phyloP scores from a whole-genome alignment of 306 rosid species.

The Glycyrrhiza uralensis region DNA sequence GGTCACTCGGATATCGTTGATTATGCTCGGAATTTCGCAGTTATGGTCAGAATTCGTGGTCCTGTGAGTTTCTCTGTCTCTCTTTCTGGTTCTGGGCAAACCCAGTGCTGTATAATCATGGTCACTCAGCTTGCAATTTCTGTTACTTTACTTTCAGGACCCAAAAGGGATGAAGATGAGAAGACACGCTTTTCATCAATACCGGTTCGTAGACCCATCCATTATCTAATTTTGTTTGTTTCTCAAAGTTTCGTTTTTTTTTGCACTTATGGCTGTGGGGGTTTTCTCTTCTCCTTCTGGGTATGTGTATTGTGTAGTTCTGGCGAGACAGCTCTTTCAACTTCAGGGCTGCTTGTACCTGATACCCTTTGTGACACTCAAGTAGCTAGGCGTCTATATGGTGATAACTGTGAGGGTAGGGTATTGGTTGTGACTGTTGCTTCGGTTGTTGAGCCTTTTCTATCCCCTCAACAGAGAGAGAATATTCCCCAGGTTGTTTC shows the following conservation, averaged over 20 bases:
- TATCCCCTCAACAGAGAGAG: slow-evolving; percentile 57
- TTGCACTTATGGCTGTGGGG: neutral
- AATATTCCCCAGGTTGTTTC: slow-evolving; percentile 52
- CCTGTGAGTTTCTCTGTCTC: slow-evolving; percentile 54
- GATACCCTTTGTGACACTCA: slow-evolving; percentile 51
- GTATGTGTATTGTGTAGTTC: slow-evolving; percentile 57
- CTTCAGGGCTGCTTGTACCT: slow-evolving; percentile 88
- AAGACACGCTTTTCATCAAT: slow-evolving; percentile 86
- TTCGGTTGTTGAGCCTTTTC: slow-evolving; percentile 87
- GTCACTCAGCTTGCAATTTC: neutral
- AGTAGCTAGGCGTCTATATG: slow-evolving; percentile 45
- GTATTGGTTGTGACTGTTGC: slow-evolving; percentile 73
- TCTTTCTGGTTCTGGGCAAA: neutral
- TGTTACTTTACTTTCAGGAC: slow-evolving; percentile 51
- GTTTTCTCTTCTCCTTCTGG: slow-evolving; percentile 16
- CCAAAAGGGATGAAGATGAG: slow-evolving; percentile 97
- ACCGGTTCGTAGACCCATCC: slow-evolving; percentile 45
- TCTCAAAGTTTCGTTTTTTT: slow-evolving; percentile 2
- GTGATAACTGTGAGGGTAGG: slow-evolving; percentile 41
- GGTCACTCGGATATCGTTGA: slow-evolving; percentile 52
- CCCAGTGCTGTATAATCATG: neutral
- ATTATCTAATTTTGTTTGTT: neutral
- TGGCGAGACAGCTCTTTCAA: slow-evolving; percentile 88
- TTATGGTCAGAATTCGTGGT: slow-evolving; percentile 85
- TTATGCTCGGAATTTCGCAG: slow-evolving; percentile 70